Conservation (phyloP, 2,329 filamentous ascomycete species). For the Cercospora citrullina region DNA sequence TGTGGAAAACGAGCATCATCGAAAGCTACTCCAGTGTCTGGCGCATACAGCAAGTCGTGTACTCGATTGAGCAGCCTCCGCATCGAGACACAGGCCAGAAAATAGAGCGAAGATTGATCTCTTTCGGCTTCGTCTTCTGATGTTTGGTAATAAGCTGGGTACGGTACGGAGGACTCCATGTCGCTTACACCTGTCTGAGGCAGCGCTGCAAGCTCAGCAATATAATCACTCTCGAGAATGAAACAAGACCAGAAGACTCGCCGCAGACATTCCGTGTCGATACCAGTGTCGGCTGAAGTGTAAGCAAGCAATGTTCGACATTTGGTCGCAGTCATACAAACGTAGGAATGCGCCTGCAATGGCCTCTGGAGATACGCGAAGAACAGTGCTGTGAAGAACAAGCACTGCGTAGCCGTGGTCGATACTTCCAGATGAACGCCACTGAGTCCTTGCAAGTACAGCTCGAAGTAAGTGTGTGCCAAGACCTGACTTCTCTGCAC, state of each 20-base stretch:
- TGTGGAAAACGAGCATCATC: constrained; percentile 23
- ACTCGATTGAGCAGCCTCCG: constrained; percentile 21
- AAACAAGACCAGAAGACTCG: constrained; percentile 23
- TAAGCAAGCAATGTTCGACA: constrained; percentile 19
- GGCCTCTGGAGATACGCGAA: constrained; percentile 22
- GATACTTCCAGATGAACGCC: constrained; percentile 18
- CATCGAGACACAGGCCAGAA: constrained; percentile 23
- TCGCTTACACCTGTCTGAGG: constrained; percentile 20
- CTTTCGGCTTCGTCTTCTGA: constrained; percentile 13
- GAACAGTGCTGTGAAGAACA: constrained; percentile 23
- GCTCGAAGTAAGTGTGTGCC: constrained; percentile 14
- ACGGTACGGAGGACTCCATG: constrained; percentile 18
- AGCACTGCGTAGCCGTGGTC: constrained; percentile 17
- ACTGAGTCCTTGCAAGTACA: constrained; percentile 12
- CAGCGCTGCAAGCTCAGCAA: constrained; percentile 19
- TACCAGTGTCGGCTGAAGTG: constrained; percentile 19
- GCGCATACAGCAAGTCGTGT: constrained; percentile 20
- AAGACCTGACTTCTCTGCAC: constrained; percentile 5
- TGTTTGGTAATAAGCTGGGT: constrained; percentile 14
- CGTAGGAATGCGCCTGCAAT: constrained; percentile 19
- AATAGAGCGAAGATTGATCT: constrained; percentile 19
- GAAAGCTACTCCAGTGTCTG: constrained; percentile 19
- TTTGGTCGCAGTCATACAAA: constrained; percentile 19
- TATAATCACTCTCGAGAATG: constrained; percentile 19
- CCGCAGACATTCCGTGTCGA: constrained; percentile 19